Evolutionary conservation across 2,329 filamentous ascomycete species (phyloP).

Genomic region (Phaeosphaeria sp.): DNA sequence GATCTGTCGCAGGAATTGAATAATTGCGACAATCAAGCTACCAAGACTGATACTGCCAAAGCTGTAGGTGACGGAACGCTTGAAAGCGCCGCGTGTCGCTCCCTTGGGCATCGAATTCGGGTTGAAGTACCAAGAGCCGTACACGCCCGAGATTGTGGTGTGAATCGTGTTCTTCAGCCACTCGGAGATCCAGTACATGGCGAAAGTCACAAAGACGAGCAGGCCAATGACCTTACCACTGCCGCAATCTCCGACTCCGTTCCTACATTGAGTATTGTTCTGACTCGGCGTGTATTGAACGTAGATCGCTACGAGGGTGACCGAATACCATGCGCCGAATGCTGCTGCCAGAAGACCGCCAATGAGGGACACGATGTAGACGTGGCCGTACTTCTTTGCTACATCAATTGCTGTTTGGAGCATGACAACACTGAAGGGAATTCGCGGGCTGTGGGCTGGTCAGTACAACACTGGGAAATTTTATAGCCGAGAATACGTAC

Average conservation of each 20-base stretch:
- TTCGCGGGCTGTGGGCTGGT: constrained; percentile 65
- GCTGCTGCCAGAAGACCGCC: constrained; percentile 78
- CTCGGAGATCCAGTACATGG: constrained; percentile 92
- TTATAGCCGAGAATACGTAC: neutral
- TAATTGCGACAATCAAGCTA: constrained; percentile 82
- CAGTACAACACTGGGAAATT: constrained; percentile 52
- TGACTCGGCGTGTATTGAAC: constrained; percentile 75
- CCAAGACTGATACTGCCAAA: constrained; percentile 91
- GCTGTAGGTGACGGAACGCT: constrained; percentile 83
- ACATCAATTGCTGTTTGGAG: constrained; percentile 85
- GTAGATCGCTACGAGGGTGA: constrained; percentile 87
- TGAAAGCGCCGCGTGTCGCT: constrained; percentile 82
- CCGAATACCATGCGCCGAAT: constrained; percentile 83
- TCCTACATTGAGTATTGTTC: constrained; percentile 62
- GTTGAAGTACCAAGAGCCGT: constrained; percentile 94
- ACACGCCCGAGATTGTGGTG: constrained; percentile 84
- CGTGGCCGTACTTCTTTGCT: constrained; percentile 81
- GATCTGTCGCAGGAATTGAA: constrained; percentile 82
- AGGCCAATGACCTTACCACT: constrained; percentile 81
- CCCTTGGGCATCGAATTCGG: constrained; percentile 71
- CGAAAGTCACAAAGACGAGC: constrained; percentile 86
- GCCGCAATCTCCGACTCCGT: constrained; percentile 69
- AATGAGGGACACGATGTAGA: constrained; percentile 83
- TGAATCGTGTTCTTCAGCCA: constrained; percentile 95
- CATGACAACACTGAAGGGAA: constrained; percentile 91